Conservation (phyloP, 139 green algal genomes). For the Micromonas pusilla region DNA sequence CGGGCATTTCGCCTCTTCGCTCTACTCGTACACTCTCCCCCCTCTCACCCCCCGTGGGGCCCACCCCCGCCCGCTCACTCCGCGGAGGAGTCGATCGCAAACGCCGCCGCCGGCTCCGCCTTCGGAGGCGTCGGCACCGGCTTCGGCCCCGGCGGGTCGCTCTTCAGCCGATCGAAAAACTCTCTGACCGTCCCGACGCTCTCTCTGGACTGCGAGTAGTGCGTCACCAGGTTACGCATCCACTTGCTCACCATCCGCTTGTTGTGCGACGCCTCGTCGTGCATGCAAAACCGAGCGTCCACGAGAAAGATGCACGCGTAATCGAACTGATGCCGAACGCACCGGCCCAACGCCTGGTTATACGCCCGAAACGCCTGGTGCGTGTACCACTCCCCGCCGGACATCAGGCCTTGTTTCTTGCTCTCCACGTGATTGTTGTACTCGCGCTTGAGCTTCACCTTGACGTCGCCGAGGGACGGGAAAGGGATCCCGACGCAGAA, state of each 20-base stretch:
- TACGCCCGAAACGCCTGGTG: slow-evolving; percentile 89
- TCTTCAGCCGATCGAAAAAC: slow-evolving; percentile 1
- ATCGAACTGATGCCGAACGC: slow-evolving; percentile 86
- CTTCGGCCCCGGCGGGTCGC: not conserved
- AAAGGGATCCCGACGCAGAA: slow-evolving; percentile 91
- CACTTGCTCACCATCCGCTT: slow-evolving; percentile 3
- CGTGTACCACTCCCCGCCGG: slow-evolving; percentile 58
- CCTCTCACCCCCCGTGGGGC: too few species aligned
- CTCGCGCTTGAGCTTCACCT: slow-evolving; percentile 4
- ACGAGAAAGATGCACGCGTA: slow-evolving; percentile 91
- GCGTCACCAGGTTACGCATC: not conserved
- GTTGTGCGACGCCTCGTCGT: not conserved
- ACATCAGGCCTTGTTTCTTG: slow-evolving; percentile 51
- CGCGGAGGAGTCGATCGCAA: too few species aligned
- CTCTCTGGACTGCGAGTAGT: not conserved
- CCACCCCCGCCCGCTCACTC: too few species aligned
- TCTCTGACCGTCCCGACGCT: not conserved
- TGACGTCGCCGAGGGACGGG: slow-evolving; percentile 49
- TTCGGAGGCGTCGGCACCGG: not conserved
- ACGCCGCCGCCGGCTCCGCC: not conserved
- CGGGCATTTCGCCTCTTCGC: too few species aligned
- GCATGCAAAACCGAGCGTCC: slow-evolving; percentile 31
- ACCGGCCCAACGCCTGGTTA: slow-evolving; percentile 70
- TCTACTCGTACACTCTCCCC: too few species aligned
- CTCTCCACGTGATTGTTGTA: slow-evolving; percentile 30